Percentiles rank a stretch among this genome's conserved stretches.
These are phyloP conservation scores for Discostella pseudostelligera DNA, from an alignment of 108 stramenopile species.

Conservation along the genomic window DNA sequence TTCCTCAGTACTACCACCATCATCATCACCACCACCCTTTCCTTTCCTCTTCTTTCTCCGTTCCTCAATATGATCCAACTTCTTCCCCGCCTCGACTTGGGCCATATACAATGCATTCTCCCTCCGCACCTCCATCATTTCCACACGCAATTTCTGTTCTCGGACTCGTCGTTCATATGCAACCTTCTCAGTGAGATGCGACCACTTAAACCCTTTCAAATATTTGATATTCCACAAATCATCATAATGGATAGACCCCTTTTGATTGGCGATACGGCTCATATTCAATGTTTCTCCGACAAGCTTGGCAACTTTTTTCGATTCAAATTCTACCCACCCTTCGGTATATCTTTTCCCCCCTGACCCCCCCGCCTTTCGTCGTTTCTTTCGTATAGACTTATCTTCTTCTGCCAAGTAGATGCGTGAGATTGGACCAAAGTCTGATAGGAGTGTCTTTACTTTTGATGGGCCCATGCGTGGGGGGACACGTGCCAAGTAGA, in stretches of 20 bases:
- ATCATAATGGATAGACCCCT: constrained; percentile 79
- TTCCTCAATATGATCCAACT: constrained; percentile 86
- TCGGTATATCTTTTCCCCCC: constrained; percentile 89
- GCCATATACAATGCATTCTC: constrained; percentile 90
- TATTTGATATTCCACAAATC: constrained; percentile 97
- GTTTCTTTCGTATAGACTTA: constrained; percentile 68
- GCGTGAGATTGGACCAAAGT: constrained; percentile 86
- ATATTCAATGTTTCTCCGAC: constrained; percentile 84
- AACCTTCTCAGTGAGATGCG: constrained; percentile 95
- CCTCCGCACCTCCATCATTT: constrained; percentile 86
- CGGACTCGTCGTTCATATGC: constrained; percentile 93
- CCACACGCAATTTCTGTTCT: constrained; percentile 87
- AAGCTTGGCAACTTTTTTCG: constrained; percentile 83
- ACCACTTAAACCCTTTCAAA: constrained; percentile 93
- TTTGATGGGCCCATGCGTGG: constrained; percentile 96
- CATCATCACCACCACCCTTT: constrained; percentile 14
- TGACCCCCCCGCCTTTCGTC: constrained; percentile 66
- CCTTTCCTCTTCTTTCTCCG: constrained; percentile 73
- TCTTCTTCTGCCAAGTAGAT: constrained; percentile 96
- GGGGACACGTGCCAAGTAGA: constrained; percentile 94
- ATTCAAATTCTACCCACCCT: constrained; percentile 97
- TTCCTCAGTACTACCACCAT: constrained; percentile 11
- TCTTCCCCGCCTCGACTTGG: constrained; percentile 89
- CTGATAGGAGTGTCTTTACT: constrained; percentile 86
- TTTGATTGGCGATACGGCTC: constrained; percentile 80